A percentile compares a stretch with the other conserved stretches of the same genome.
Conservation (phyloP, 2,329 filamentous ascomycete genomes). For the Pseudofabraea citricarpa region DNA sequence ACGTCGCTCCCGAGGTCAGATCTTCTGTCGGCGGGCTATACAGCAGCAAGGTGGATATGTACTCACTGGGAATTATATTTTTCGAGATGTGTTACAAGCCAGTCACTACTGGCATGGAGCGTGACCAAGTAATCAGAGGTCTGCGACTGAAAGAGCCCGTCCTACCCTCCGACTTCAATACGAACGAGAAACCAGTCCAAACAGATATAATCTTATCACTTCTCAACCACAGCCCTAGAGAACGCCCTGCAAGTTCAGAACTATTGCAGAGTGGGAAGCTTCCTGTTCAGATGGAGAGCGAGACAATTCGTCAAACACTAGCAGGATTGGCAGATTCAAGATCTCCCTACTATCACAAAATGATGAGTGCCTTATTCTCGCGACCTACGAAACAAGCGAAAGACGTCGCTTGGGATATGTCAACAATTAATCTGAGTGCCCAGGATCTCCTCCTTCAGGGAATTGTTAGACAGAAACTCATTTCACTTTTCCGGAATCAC, state of each 20-base stretch:
- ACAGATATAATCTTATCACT: constrained; percentile 74
- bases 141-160: constrained; percentile 63
- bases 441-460: constrained; percentile 65
- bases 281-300: constrained; percentile 87
- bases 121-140: constrained; percentile 58
- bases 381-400: constrained; percentile 69
- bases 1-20: constrained; percentile 87
- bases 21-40: constrained; percentile 73
- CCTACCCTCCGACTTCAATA: constrained; percentile 69
- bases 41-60: constrained; percentile 97
- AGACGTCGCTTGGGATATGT: constrained; percentile 75
- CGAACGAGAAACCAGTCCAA: constrained; percentile 64
- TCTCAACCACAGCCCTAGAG: constrained; percentile 75
- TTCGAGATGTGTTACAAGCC: constrained; percentile 89
- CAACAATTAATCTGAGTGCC: constrained; percentile 46
- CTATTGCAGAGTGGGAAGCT: constrained; percentile 82
- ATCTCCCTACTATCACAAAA: constrained; percentile 85
- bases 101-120: constrained; percentile 55
- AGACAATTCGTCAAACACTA: constrained; percentile 79
- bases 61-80: constrained; percentile 93
- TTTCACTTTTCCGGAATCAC: constrained; percentile 79
- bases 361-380: constrained; percentile 80
- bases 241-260: constrained; percentile 77
- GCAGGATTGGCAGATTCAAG: constrained; percentile 75
- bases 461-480: constrained; percentile 69